phyloP scores from a whole-genome alignment of 495 filamentous ascomycete species.

The Daldinia childiae region DNA sequence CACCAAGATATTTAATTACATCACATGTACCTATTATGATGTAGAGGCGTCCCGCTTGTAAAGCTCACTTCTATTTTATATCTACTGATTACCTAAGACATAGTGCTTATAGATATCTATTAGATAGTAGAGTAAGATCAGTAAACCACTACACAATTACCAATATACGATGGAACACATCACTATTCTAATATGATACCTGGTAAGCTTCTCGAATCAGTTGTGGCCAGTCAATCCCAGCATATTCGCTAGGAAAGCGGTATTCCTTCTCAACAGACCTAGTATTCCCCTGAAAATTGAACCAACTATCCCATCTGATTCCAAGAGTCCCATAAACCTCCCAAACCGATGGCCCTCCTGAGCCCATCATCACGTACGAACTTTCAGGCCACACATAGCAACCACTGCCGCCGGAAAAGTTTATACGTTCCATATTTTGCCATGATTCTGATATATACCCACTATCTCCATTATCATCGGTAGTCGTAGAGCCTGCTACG shows the following conservation, averaged over 20 bases:
- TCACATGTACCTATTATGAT: too few relatives aligned
- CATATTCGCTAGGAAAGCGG: constrained; percentile 9
- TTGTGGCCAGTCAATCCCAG: constrained; percentile 18
- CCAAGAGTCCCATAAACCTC: constrained; percentile 3
- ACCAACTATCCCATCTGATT: background rate
- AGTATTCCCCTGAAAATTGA: background rate
- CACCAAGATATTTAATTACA: too few relatives aligned
- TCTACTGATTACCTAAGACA: too few relatives aligned
- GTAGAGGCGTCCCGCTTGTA: too few relatives aligned
- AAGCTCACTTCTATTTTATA: too few relatives aligned
- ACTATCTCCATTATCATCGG: background rate
- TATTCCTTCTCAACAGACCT: background rate
- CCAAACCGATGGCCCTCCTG: background rate
- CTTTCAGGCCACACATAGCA: constrained; percentile 16
- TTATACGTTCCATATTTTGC: background rate
- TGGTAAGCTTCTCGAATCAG: background rate
- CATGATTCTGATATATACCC: background rate
- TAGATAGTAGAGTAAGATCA: background rate
- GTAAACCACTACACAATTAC: too few relatives aligned
- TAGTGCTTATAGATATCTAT: background rate
- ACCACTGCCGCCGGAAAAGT: constrained; percentile 17
- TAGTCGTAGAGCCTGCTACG: constrained; percentile 10
- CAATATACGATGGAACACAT: background rate
- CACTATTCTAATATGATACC: background rate
- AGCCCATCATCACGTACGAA: constrained; percentile 9